Percentiles rank a stretch among this genome's conserved stretches.
phyloP scores from a whole-genome alignment of 192 early-diverging fungal genomes.

The Backusella sp. region DNA sequence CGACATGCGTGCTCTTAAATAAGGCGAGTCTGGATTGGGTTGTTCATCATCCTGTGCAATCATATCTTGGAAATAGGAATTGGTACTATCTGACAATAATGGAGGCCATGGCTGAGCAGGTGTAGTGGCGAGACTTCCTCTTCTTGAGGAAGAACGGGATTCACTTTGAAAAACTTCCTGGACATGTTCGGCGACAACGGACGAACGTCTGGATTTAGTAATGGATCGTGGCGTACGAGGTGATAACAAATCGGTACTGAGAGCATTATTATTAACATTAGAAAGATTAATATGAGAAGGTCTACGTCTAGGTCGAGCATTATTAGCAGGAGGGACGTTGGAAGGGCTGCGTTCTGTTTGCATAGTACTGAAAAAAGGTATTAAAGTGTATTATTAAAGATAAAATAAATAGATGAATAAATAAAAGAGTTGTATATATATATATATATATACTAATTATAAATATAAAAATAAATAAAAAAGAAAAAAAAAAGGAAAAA shows the following conservation, averaged over 20 bases:
- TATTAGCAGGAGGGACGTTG: not conserved
- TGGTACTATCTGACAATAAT: slow-evolving; percentile 25
- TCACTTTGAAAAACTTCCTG: slow-evolving; percentile 11
- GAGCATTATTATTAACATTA: slow-evolving; percentile 4
- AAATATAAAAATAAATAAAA: not conserved
- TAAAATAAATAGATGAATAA: not conserved
- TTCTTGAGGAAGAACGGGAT: slow-evolving; percentile 12
- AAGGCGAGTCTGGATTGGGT: not conserved
- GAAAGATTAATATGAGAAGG: slow-evolving; percentile 36
- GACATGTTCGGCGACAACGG: slow-evolving; percentile 18
- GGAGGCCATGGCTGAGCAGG: not conserved
- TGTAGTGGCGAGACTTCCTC: not conserved
- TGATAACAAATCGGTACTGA: slow-evolving; percentile 19
- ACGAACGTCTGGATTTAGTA: slow-evolving; percentile 30
- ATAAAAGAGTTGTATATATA: not conserved
- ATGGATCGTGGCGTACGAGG: slow-evolving; percentile 39
- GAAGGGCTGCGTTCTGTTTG: slow-evolving; percentile 12
- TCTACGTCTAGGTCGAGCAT: slow-evolving; percentile 19
- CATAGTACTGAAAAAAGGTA: slow-evolving; percentile 10
- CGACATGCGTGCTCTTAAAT: not conserved
- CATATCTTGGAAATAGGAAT: slow-evolving; percentile 18
- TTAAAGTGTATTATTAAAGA: not conserved
- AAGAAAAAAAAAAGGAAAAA: not conserved
- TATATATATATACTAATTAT: no score
- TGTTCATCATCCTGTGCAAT: not conserved